A percentile compares a stretch with the other conserved stretches of the same genome.
Evolutionary conservation across 345 rosid genomes (phyloP).

Genomic region (Arabidopsis suecica): DNA sequence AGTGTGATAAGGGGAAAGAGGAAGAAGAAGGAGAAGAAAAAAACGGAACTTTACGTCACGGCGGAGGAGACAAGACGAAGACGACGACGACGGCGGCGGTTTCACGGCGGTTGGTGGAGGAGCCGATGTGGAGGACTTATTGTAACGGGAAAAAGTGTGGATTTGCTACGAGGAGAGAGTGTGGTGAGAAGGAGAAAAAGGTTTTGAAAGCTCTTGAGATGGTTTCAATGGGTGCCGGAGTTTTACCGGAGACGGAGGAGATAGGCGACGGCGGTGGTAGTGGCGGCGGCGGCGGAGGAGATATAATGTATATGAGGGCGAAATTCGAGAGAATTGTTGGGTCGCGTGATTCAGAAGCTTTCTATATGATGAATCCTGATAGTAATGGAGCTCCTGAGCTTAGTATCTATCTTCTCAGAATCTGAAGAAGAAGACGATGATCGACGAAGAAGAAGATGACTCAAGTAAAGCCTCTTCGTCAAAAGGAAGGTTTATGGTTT

Average conservation of each 20-base stretch:
- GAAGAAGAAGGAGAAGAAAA: slow-evolving; percentile 34
- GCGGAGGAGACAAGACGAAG: slow-evolving; percentile 43
- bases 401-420: slow-evolving; percentile 90
- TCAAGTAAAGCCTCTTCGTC: neutral
- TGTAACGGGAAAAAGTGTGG: slow-evolving; percentile 96
- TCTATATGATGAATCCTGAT: slow-evolving; percentile 99
- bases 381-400: slow-evolving; percentile 97
- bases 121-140: slow-evolving; percentile 89
- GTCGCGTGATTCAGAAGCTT: slow-evolving; percentile 97
- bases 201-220: slow-evolving; percentile 88
- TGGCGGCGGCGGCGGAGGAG: slow-evolving; percentile 39
- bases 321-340: slow-evolving; percentile 95
- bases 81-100: neutral
- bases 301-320: slow-evolving; percentile 88
- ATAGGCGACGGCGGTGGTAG: slow-evolving; percentile 36
- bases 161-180: slow-evolving; percentile 78
- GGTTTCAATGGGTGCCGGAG: slow-evolving; percentile 98
- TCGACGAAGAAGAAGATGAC: neutral
- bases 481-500: neutral
- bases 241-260: slow-evolving; percentile 62
- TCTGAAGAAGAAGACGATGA: slow-evolving; percentile 44
- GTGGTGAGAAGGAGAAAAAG: slow-evolving; percentile 72
- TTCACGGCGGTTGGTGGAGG: slow-evolving; percentile 72
- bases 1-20: slow-evolving; percentile 71
- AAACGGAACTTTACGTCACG: slow-evolving; percentile 11